Conservation (phyloP, 1,284 basidiomycete genomes). For the Apiotrichum sp. region DNA sequence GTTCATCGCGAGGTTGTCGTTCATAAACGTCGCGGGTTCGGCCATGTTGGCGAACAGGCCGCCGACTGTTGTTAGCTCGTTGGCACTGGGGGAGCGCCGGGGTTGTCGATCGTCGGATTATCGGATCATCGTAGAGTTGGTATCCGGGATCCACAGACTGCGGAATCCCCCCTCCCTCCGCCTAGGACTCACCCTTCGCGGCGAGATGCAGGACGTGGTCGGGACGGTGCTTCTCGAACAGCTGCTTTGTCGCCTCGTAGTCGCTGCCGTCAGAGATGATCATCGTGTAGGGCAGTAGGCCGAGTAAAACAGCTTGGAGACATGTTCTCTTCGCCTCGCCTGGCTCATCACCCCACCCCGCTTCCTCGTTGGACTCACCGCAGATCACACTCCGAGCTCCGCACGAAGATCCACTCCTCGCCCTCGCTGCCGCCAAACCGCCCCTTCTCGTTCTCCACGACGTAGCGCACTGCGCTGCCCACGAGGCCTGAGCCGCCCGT, state of each 20-base stretch:
- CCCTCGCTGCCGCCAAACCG: conserved; percentile 61
- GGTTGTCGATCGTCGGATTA: no score
- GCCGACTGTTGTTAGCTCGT: conserved; percentile 55
- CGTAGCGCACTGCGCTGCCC: conserved; percentile 68
- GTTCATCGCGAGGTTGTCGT: conserved; percentile 85
- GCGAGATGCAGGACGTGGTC: conserved; percentile 88
- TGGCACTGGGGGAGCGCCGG: no score
- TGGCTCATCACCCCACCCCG: no score
- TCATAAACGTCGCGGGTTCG: conserved; percentile 79
- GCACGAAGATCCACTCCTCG: conserved; percentile 81
- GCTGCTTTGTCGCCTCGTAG: conserved; percentile 51
- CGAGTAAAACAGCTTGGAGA: no score
- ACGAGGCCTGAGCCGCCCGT: conserved; percentile 82
- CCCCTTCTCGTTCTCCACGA: conserved; percentile 70
- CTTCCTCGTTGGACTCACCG: conserved; percentile 9
- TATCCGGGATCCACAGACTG: no score
- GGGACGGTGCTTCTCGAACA: conserved; percentile 81
- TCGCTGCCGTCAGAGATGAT: conserved; percentile 51
- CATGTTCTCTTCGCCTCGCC: no score
- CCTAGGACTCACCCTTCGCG: conserved; percentile 59
- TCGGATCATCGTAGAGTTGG: no score
- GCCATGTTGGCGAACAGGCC: conserved; percentile 89
- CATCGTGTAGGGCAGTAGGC: not conserved
- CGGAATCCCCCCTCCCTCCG: no score
- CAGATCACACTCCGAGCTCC: conserved; percentile 51